These are phyloP conservation scores for Millerago galiae DNA, from an alignment of 805 yeast genomes.

Conservation along the genomic window DNA sequence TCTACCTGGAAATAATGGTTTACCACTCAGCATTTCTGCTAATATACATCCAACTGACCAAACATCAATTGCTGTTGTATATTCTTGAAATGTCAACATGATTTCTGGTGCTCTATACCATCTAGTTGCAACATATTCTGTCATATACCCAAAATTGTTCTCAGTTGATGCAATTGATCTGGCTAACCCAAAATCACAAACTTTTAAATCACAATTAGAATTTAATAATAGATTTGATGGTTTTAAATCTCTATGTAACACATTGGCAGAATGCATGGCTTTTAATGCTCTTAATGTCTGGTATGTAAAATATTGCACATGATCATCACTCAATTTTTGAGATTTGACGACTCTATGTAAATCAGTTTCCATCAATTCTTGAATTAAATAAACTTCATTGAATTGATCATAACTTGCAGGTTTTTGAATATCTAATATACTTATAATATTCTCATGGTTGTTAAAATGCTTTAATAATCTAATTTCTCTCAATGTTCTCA, in stretches of 20 bases:
- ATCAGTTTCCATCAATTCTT: conserved; percentile 75
- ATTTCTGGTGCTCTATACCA: conserved; percentile 86
- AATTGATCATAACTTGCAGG: conserved; percentile 54
- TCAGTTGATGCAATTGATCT: conserved; percentile 46
- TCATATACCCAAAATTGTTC: conserved; percentile 47
- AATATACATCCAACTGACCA: conserved; percentile 80
- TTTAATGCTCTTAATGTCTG: conserved; percentile 67
- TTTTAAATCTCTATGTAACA: conserved; percentile 71
- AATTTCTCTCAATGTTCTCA: conserved; percentile 67
- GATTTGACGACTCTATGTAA: conserved; percentile 55
- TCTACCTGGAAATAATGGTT: conserved; percentile 69
- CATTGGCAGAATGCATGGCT: conserved; percentile 64
- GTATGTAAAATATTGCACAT: conserved; percentile 62
- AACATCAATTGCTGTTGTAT: conserved; percentile 69
- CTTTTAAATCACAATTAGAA: conserved; percentile 65
- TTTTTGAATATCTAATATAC: conserved; percentile 58
- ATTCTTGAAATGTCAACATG: conserved; percentile 67
- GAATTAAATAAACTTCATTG: conserved; percentile 67
- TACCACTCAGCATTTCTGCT: conserved; percentile 55
- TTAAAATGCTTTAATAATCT: conserved; percentile 57
- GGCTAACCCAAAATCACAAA: conserved; percentile 76
- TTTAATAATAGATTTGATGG: conserved; percentile 67
- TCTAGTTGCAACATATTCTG: conserved; percentile 79
- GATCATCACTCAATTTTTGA: conserved; percentile 55
- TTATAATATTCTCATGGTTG: conserved; percentile 66